Evolutionary conservation across 2,329 filamentous ascomycete species (phyloP).

Genomic region (Remersonia thermophila): DNA sequence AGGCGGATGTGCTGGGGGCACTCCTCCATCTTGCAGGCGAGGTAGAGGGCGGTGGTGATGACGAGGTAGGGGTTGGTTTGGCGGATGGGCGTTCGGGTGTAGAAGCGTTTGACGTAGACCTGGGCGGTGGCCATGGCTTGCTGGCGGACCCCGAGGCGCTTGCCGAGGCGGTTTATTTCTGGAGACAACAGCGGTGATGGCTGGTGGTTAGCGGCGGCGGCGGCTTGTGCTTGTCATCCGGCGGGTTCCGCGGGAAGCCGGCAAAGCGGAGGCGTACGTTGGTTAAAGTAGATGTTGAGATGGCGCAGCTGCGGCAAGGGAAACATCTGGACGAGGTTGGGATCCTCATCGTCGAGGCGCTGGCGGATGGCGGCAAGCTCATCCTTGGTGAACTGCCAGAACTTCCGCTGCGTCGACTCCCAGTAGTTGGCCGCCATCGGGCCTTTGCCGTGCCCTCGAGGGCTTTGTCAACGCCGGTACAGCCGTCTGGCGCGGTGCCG

Average conservation of each 20-base stretch:
- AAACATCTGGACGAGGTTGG: slow-evolving; percentile 61
- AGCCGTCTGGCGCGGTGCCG: neutral
- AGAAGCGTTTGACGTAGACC: slow-evolving; percentile 89
- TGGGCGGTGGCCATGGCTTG: slow-evolving; percentile 91
- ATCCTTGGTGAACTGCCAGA: slow-evolving; percentile 83
- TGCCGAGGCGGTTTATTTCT: slow-evolving; percentile 75
- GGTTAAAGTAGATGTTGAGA: slow-evolving; percentile 83
- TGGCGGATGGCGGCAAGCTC: slow-evolving; percentile 64
- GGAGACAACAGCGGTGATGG: neutral
- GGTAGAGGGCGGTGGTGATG: slow-evolving; percentile 82
- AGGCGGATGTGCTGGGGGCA: slow-evolving; percentile 91
- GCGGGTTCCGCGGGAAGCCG: too few relatives aligned
- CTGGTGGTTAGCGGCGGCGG: too few relatives aligned
- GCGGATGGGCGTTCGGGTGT: slow-evolving; percentile 79
- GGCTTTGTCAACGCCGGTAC: slow-evolving; percentile 1
- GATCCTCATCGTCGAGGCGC: slow-evolving; percentile 65
- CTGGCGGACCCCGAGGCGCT: slow-evolving; percentile 73
- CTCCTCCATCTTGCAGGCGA: slow-evolving; percentile 97
- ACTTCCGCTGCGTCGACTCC: slow-evolving; percentile 80
- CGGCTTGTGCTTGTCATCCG: too few relatives aligned
- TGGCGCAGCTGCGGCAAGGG: slow-evolving; percentile 71
- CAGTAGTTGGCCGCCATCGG: slow-evolving; percentile 91
- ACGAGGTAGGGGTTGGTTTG: slow-evolving; percentile 89
- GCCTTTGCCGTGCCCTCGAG: slow-evolving; percentile 1
- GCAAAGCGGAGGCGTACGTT: slow-evolving; percentile 62